Percentiles rank a stretch among this genome's conserved stretches.
These are phyloP conservation scores for Magnusiomyces sp. DNA, from an alignment of 1,139 yeast genomes.

Conservation along the genomic window DNA sequence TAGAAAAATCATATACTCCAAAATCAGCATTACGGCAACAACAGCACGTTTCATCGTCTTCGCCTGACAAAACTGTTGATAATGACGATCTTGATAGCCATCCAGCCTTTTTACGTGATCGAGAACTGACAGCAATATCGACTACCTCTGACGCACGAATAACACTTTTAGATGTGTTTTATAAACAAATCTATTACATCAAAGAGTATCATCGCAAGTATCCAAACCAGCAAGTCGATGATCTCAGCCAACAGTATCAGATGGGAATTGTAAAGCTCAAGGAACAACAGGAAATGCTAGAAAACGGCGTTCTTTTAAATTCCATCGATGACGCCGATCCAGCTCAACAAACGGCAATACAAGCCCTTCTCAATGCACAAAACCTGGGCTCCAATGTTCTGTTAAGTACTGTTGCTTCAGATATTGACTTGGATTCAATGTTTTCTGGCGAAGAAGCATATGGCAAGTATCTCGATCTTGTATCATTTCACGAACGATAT, in stretches of 20 bases:
- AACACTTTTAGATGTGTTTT: constrained; percentile 38
- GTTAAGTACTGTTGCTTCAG: constrained; percentile 36
- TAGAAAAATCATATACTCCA: constrained; percentile 20
- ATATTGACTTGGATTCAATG: constrained; percentile 39
- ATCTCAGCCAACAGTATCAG: constrained; percentile 33
- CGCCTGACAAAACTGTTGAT: neutral
- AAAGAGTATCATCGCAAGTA: constrained; percentile 29
- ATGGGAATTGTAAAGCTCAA: constrained; percentile 19
- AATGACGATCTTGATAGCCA: constrained; percentile 11
- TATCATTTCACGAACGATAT: constrained; percentile 43
- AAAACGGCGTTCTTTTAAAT: constrained; percentile 5
- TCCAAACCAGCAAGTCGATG: constrained; percentile 32
- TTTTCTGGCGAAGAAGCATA: constrained; percentile 55
- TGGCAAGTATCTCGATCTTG: constrained; percentile 60
- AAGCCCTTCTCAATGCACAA: neutral
- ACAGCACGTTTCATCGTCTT: neutral
- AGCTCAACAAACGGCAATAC: constrained; percentile 3
- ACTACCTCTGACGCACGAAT: constrained; percentile 11
- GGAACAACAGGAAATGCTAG: constrained; percentile 11
- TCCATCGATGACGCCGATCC: constrained; percentile 3
- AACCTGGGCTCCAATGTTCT: constrained; percentile 16
- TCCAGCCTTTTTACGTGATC: constrained; percentile 15
- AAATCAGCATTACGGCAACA: neutral
- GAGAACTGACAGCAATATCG: constrained; percentile 13
- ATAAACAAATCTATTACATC: constrained; percentile 34